A percentile compares a stretch with the other conserved stretches of the same genome.
These are phyloP conservation scores for Metarhizium robertsii DNA, from an alignment of 2,329 filamentous ascomycete genomes.

Conservation along the genomic window DNA sequence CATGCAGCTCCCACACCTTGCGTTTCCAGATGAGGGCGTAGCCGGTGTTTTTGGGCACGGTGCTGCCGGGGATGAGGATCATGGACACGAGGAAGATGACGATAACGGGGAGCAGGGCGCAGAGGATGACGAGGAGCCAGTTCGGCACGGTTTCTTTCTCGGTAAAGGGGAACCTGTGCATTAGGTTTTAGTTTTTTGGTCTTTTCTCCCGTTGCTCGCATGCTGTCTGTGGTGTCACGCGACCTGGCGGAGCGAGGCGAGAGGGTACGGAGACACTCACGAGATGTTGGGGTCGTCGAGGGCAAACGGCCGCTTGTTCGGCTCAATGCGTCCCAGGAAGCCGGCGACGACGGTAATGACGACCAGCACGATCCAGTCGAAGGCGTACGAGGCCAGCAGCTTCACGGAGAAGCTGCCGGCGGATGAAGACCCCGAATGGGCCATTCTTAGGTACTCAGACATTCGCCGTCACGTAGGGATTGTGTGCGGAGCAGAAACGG, in stretches of 20 bases:
- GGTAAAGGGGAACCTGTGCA: slow-evolving; percentile 56
- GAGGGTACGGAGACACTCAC: slow-evolving; percentile 26
- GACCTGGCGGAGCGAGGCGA: too few relatives aligned
- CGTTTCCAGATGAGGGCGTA: slow-evolving; percentile 61
- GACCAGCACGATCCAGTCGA: slow-evolving; percentile 66
- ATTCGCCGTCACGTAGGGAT: slow-evolving; percentile 9
- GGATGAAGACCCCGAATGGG: slow-evolving; percentile 11
- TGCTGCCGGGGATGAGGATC: slow-evolving; percentile 62
- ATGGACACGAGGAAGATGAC: slow-evolving; percentile 62
- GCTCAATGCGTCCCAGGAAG: slow-evolving; percentile 49
- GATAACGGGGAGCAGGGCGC: slow-evolving; percentile 53
- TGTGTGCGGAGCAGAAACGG: neutral
- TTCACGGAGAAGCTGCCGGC: slow-evolving; percentile 19
- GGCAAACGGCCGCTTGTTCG: slow-evolving; percentile 63
- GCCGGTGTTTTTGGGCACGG: slow-evolving; percentile 53
- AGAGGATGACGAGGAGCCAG: slow-evolving; percentile 54
- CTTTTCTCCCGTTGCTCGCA: neutral
- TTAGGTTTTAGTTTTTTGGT: neutral
- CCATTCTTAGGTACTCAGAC: slow-evolving; percentile 20
- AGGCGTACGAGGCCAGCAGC: slow-evolving; percentile 54
- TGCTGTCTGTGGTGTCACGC: neutral
- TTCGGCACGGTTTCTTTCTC: slow-evolving; percentile 63
- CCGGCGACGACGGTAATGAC: slow-evolving; percentile 47
- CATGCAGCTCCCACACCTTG: slow-evolving; percentile 87
- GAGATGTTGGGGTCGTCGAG: slow-evolving; percentile 67